Evolutionary conservation across 2,329 filamentous ascomycete species (phyloP), one percentile per base, ranked within the genome.

Genomic region (Diaporthe sp.): DNA sequence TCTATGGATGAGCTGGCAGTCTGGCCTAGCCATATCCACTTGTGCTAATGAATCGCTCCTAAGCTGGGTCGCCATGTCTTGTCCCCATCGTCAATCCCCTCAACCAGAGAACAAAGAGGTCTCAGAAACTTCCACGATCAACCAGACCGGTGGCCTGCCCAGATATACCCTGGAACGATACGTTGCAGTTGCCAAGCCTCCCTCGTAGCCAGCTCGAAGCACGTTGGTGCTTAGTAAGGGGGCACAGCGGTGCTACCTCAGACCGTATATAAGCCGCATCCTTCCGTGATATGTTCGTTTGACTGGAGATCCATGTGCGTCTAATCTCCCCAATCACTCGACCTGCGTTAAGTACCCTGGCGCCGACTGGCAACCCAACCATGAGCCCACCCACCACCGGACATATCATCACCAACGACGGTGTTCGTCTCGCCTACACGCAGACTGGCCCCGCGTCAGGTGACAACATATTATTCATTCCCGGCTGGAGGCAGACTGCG

Each of bases 401-500:
- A 10, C 34, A 49, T 37, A 31, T 72, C n/a, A 47, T 12, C 61
- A 81, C 80, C 0, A 47, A 77, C 2, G 81, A 82, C 73, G 81
- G 81, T 57, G 77, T 83, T 17, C 78, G 79, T 58, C 78, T 83
- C 13, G 75, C 70, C 5, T 83, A 82, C 71, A 80, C 73, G 42
- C 82, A 83, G 55, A 76, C 78, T 6, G 81, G 81, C 0, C 79
- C 80, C 1, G 10, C 31, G 1, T 42, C 74, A 4, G 81, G 79
- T 5, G 80, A 81, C 39, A 78, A 80, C 42, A 55, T 84, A 0
- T 78, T 82, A 65, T 82, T 83, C 76, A 78, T 84, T 67, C 72
- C 81, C 3, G 82, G 82, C 42, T 83, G 82, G 82, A 78, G 78
- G 10, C 82, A 84, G 57, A 80, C 82, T 2, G 82, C 81, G 1